phyloP scores from a whole-genome alignment of 306 rosid species.

The Vigna trinervia region DNA sequence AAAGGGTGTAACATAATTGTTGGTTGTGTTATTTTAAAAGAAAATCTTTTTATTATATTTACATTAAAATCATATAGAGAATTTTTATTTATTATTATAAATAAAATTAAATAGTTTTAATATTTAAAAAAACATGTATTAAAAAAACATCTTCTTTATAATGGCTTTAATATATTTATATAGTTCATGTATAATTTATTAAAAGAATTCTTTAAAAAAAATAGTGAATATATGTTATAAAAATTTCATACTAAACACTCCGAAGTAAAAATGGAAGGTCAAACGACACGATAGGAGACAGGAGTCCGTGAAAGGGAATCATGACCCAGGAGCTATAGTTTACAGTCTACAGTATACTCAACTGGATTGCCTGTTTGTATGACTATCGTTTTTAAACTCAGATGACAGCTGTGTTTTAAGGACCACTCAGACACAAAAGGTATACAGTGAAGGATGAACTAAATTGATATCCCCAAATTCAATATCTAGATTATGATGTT shows the following conservation, averaged over 20 bases:
- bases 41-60: too few relatives aligned
- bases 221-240: background rate
- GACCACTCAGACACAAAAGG: constrained; percentile 4
- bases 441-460: background rate
- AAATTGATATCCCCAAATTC: background rate
- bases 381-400: background rate
- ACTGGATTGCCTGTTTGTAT: constrained; percentile 35
- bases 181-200: background rate
- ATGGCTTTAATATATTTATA: background rate
- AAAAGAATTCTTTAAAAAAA: background rate
- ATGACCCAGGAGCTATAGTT: background rate
- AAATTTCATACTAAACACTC: background rate
- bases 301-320: constrained; percentile 39
- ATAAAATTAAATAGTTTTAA: too few relatives aligned
- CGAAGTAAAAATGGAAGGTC: background rate
- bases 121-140: too few relatives aligned
- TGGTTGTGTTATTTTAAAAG: too few relatives aligned
- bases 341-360: background rate
- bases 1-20: too few relatives aligned
- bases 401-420: constrained; percentile 29
- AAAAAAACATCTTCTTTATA: too few relatives aligned
- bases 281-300: constrained; percentile 25
- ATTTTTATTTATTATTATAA: too few relatives aligned
- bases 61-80: too few relatives aligned
- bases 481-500: constrained; percentile 4